Conservation (phyloP, 306 rosid genomes). For the Acacia melanoxylon region DNA sequence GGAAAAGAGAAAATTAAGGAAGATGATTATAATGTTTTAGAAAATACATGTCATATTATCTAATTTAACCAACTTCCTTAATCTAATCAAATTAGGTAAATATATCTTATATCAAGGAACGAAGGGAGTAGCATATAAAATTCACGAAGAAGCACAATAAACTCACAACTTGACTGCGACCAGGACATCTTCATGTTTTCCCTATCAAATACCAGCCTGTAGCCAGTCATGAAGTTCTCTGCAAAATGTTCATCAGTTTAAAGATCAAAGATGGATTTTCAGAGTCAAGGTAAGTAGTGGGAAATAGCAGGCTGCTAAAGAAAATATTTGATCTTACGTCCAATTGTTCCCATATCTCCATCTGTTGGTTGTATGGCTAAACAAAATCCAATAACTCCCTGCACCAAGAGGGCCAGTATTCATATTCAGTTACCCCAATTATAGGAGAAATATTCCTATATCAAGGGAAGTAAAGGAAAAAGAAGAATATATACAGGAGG, state of each 20-base stretch:
- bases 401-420: constrained; percentile 37
- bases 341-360: constrained; percentile 76
- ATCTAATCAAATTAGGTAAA: no score
- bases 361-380: constrained; percentile 77
- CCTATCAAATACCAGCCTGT: constrained; percentile 85
- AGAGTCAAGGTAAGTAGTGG: not conserved
- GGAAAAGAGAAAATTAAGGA: no score
- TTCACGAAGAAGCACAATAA: constrained; percentile 20
- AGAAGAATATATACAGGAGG: no score
- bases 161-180: constrained; percentile 88
- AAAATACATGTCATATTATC: no score
- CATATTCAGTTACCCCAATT: constrained; percentile 19
- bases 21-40: no score
- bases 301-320: constrained; percentile 6
- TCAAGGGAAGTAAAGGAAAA: not conserved
- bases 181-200: constrained; percentile 77
- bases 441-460: not conserved
- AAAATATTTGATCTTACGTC: constrained; percentile 68
- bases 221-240: constrained; percentile 92
- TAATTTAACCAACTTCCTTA: not conserved
- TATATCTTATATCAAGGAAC: not conserved
- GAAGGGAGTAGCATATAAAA: not conserved
- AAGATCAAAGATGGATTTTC: constrained; percentile 15
- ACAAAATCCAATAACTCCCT: constrained; percentile 81
- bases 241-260: constrained; percentile 34